phyloP scores from a whole-genome alignment of 306 rosid species.

The Cajanus cajan region DNA sequence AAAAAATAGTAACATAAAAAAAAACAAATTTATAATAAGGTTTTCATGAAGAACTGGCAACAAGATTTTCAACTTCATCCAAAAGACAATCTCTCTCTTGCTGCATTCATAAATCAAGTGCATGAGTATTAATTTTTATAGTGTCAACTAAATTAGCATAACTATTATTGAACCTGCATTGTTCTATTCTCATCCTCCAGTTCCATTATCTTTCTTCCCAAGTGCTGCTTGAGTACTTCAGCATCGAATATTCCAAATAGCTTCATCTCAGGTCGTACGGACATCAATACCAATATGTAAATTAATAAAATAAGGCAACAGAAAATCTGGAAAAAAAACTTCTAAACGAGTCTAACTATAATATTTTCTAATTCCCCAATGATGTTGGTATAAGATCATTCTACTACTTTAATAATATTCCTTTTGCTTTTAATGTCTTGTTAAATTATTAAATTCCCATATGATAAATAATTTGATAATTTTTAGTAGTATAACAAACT shows the following conservation, averaged over 20 bases:
- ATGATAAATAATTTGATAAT: slow-evolving; percentile 16
- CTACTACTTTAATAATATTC: not conserved
- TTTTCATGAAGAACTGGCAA: slow-evolving; percentile 78
- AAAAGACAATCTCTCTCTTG: slow-evolving; percentile 89
- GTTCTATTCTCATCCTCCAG: slow-evolving; percentile 91
- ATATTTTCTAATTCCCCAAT: slow-evolving; percentile 3
- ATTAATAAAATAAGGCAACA: slow-evolving; percentile 24
- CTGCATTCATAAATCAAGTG: slow-evolving; percentile 52
- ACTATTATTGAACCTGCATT: slow-evolving; percentile 68
- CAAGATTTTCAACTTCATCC: slow-evolving; percentile 95
- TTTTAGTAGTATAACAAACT: slow-evolving; percentile 17
- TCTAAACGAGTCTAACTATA: not conserved
- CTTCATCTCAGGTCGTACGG: slow-evolving; percentile 85
- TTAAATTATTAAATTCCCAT: slow-evolving; percentile 5
- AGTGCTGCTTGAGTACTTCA: slow-evolving; percentile 85
- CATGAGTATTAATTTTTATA: slow-evolving; percentile 34
- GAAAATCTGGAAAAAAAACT: slow-evolving; percentile 12
- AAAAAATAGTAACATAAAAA: too few species aligned
- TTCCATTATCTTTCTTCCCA: too few species aligned
- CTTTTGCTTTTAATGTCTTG: slow-evolving; percentile 7
- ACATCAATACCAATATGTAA: slow-evolving; percentile 12
- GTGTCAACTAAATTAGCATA: slow-evolving; percentile 25
- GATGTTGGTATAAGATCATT: not conserved
- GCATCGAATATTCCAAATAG: slow-evolving; percentile 82
- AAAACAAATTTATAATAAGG: too few species aligned